A percentile compares a stretch with the other conserved stretches of the same genome.
phyloP scores from a whole-genome alignment of 345 rosid genomes.

The Acer campestre region DNA sequence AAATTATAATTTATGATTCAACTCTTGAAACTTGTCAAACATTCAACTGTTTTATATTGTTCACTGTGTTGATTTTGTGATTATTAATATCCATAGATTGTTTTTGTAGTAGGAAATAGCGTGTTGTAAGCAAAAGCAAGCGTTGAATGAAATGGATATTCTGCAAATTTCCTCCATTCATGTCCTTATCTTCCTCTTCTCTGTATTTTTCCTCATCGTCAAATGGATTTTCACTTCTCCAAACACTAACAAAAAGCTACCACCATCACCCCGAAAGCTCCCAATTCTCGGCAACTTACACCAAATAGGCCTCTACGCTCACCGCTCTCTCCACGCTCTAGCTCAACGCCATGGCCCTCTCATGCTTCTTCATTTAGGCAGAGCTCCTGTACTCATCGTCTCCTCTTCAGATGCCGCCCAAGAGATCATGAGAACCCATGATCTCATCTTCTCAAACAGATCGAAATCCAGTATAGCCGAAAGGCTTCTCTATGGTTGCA shows the following conservation, averaged over 20 bases:
- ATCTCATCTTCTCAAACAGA: constrained; percentile 15
- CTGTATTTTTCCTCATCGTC: not conserved
- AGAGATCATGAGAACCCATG: constrained; percentile 20
- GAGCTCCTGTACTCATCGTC: constrained; percentile 1
- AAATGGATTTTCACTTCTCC: constrained; percentile 4
- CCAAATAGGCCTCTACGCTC: constrained; percentile 4
- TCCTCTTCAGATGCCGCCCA: constrained; percentile 16
- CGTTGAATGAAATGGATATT: not conserved
- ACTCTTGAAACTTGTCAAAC: no score
- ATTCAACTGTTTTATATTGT: no score
- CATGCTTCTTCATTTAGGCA: constrained; percentile 23
- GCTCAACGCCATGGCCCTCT: constrained; percentile 19
- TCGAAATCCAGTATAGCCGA: not conserved
- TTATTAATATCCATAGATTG: no score
- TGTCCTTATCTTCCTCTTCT: not conserved
- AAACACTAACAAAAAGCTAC: not conserved
- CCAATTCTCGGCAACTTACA: constrained; percentile 26
- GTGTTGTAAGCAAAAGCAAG: not conserved
- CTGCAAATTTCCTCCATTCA: not conserved
- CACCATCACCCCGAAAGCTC: constrained; percentile 25
- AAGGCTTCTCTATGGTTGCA: constrained; percentile 1
- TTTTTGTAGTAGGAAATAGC: not conserved
- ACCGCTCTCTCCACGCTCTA: constrained; percentile 17
- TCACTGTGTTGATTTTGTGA: no score
- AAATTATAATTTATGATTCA: no score